Percentiles rank a stretch among this genome's conserved stretches.
Evolutionary conservation across 2,329 filamentous ascomycete species (phyloP).

Genomic region (Venturia oleaginea): DNA sequence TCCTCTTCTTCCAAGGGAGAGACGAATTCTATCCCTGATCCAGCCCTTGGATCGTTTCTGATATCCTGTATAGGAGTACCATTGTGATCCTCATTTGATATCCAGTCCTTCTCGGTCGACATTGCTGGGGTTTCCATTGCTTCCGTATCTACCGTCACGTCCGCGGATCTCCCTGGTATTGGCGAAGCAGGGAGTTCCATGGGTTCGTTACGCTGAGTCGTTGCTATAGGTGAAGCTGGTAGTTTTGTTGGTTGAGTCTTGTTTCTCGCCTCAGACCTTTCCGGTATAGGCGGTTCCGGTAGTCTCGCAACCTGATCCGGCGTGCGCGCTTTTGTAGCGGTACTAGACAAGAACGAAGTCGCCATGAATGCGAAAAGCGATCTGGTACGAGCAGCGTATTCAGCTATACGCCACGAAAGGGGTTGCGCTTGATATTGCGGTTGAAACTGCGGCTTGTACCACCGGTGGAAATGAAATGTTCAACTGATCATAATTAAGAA

Average conservation of each 20-base stretch:
- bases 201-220: background rate
- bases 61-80: background rate
- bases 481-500: background rate
- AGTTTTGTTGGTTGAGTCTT: background rate
- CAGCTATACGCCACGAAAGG: background rate
- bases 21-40: constrained; percentile 3
- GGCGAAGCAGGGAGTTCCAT: background rate
- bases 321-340: background rate
- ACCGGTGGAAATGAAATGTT: background rate
- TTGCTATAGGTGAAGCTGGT: background rate
- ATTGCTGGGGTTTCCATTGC: background rate
- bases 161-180: background rate
- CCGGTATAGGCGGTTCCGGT: background rate
- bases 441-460: background rate
- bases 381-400: background rate
- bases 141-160: background rate
- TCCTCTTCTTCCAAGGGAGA: background rate
- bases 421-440: background rate
- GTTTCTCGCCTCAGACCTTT: background rate
- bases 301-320: background rate
- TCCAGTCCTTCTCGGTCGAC: background rate
- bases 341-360: background rate
- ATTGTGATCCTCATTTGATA: background rate
- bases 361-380: background rate
- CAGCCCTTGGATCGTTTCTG: background rate